Evolutionary conservation across 768 basidiomycete genomes (phyloP), one percentile per base, ranked within the genome.

Genomic region (Mycena alexandri): DNA sequence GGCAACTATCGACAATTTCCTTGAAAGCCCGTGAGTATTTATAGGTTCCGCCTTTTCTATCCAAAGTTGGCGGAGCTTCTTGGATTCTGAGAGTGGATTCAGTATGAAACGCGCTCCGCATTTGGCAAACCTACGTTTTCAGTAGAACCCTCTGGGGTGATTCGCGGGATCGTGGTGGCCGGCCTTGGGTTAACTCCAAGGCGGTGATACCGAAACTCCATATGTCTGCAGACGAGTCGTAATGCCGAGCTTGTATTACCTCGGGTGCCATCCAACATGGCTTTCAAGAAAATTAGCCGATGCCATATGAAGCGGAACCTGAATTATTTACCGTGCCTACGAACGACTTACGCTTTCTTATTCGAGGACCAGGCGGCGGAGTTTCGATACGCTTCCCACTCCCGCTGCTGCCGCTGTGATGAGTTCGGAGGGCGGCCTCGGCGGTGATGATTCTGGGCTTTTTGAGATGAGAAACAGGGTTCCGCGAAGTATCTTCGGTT

Each of bases 251-350:
- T 71, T 92, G 86, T 52, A 98, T 93, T 24, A 98, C 86, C 73
- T 98, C 96, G 2, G 96, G 96, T 0, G 96, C 94, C 96, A 98
- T 98, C 94, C 94, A 98, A 76, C 93, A 94, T 1, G 96, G 96
- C 89, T 90, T 63, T 41, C 53, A 53, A 34, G 29, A 22, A 38
- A 34, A 44, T 55, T 46, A 59, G 38, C 25, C 51, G 1, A 43
- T 3, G 22, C 42, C 9, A 22, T 12, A 60, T 33, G 41, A 19
- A 24, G 16, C 16, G 50, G 69, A 55, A 71, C 89, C 56, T 38
- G 38, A 38, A 38, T 64, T 14, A 54, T 2, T 7, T 17, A 92
- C 91, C 25, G 96, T 98, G 54, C 96, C 96, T 16, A 98, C 96
- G 74, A 98, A 98, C 12, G 92, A 93, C 75, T 91, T 93, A 63